Evolutionary conservation across 169 alveolate species (phyloP).

Genomic region (Cryptosporidium parvum): DNA sequence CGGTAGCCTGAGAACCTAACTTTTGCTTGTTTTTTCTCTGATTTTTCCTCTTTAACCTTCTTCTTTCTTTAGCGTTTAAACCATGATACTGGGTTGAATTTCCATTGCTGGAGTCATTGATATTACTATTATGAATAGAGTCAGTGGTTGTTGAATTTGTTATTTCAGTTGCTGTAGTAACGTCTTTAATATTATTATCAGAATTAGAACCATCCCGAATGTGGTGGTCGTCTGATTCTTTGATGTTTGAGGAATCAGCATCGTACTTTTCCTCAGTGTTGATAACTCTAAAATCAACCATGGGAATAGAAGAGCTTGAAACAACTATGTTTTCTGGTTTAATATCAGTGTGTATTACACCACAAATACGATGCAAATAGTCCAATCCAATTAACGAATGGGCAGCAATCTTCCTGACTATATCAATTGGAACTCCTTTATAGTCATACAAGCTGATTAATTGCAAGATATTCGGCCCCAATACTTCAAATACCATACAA

Average conservation of each 20-base stretch:
- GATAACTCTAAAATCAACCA: conserved; percentile 54
- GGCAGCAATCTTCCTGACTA: conserved; percentile 94
- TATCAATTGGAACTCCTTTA: conserved; percentile 95
- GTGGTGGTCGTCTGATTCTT: neutral
- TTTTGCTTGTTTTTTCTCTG: conserved; percentile 63
- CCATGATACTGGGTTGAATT: conserved; percentile 30
- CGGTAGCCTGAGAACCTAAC: neutral
- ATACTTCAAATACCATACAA: conserved; percentile 97
- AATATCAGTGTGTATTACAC: conserved; percentile 98
- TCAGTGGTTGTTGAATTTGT: neutral
- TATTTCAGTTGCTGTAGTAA: neutral
- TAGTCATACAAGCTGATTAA: conserved; percentile 95
- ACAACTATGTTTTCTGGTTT: conserved; percentile 98
- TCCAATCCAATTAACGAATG: conserved; percentile 97
- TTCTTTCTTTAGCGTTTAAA: conserved; percentile 69
- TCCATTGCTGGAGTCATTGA: neutral
- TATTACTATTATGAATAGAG: neutral
- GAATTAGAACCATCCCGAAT: neutral
- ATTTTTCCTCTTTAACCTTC: conserved; percentile 74
- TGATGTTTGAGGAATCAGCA: neutral
- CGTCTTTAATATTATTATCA: neutral
- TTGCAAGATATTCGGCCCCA: conserved; percentile 97
- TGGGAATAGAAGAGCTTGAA: conserved; percentile 65
- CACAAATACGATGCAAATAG: conserved; percentile 95
- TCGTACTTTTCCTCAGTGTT: conserved; percentile 76